A percentile compares a stretch with the other conserved stretches of the same genome.
Evolutionary conservation across 2,329 filamentous ascomycete species (phyloP).

Genomic region (Diaporthe aspalathi): DNA sequence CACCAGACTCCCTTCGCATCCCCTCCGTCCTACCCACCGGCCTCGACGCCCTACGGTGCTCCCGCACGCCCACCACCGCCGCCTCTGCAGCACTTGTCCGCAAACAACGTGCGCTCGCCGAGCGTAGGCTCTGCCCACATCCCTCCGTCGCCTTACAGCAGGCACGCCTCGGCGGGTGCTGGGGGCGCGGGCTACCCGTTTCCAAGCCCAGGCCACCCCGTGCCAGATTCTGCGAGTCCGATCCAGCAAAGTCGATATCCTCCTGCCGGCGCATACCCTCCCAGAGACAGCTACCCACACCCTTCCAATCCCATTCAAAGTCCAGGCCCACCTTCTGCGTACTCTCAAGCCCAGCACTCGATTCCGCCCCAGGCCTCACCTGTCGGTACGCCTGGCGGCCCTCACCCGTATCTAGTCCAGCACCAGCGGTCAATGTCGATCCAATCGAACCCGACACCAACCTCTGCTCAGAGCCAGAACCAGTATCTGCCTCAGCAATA

Average conservation of each 20-base stretch:
- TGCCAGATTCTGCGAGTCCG: slow-evolving; percentile 60
- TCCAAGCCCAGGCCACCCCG: slow-evolving; percentile 50
- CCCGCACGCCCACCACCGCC: slow-evolving; percentile 53
- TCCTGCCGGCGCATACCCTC: slow-evolving; percentile 55
- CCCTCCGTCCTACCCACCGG: slow-evolving; percentile 42
- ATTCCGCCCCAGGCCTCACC: slow-evolving; percentile 62
- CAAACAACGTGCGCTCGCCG: slow-evolving; percentile 63
- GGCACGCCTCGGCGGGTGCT: slow-evolving; percentile 61
- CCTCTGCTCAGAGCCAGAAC: slow-evolving; percentile 70
- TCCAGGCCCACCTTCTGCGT: slow-evolving; percentile 45
- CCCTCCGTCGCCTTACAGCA: slow-evolving; percentile 62
- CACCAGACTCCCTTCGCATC: slow-evolving; percentile 46
- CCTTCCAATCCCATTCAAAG: slow-evolving; percentile 44
- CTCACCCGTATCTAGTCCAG: slow-evolving; percentile 47
- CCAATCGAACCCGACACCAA: slow-evolving; percentile 71
- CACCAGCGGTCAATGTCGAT: slow-evolving; percentile 67
- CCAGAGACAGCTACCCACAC: slow-evolving; percentile 60
- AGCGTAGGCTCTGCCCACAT: slow-evolving; percentile 56
- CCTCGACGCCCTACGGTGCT: slow-evolving; percentile 52
- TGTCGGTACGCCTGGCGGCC: slow-evolving; percentile 55
- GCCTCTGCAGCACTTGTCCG: slow-evolving; percentile 58
- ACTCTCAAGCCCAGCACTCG: slow-evolving; percentile 42
- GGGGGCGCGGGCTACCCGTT: slow-evolving; percentile 63
- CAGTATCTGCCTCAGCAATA: slow-evolving; percentile 61
- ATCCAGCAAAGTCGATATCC: slow-evolving; percentile 65